Conservation (phyloP, 2,329 filamentous ascomycete species). For the Pseudocercospora ulei region DNA sequence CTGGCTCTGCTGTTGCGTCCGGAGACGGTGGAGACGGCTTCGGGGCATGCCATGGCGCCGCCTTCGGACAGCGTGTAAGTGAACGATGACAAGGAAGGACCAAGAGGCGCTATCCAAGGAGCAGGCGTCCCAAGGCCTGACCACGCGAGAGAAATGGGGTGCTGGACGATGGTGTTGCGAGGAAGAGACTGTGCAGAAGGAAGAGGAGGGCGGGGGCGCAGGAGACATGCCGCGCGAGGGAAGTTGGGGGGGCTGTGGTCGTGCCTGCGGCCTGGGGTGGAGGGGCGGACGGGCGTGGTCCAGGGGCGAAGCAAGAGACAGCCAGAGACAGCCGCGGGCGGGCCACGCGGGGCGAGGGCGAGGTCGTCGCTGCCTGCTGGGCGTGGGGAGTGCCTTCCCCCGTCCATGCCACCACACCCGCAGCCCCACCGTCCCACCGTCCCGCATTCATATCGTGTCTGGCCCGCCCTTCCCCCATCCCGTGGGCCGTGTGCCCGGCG, state of each 20-base stretch:
- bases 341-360: not conserved
- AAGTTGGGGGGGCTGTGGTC: slow-evolving; percentile 8
- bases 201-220: slow-evolving; percentile 4
- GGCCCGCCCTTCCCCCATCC: too few relatives aligned
- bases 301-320: not conserved
- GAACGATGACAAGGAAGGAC: slow-evolving; percentile 24
- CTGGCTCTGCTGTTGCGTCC: slow-evolving; percentile 43
- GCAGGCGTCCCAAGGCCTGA: slow-evolving; percentile 21
- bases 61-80: slow-evolving; percentile 25
- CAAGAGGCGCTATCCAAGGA: slow-evolving; percentile 31
- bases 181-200: slow-evolving; percentile 11
- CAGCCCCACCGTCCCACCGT: too few relatives aligned
- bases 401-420: too few relatives aligned
- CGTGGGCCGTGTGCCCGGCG: too few relatives aligned
- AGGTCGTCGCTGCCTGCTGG: too few relatives aligned
- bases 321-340: not conserved
- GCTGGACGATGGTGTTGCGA: slow-evolving; percentile 17
- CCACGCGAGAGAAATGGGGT: slow-evolving; percentile 22
- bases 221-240: slow-evolving; percentile 5
- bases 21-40: slow-evolving; percentile 40
- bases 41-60: slow-evolving; percentile 40
- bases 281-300: not conserved
- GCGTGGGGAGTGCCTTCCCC: too few relatives aligned
- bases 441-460: too few relatives aligned
- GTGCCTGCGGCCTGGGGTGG: slow-evolving; percentile 7